Evolutionary conservation across 2,329 filamentous ascomycete species (phyloP).

Genomic region (Davidsoniella virescens): DNA sequence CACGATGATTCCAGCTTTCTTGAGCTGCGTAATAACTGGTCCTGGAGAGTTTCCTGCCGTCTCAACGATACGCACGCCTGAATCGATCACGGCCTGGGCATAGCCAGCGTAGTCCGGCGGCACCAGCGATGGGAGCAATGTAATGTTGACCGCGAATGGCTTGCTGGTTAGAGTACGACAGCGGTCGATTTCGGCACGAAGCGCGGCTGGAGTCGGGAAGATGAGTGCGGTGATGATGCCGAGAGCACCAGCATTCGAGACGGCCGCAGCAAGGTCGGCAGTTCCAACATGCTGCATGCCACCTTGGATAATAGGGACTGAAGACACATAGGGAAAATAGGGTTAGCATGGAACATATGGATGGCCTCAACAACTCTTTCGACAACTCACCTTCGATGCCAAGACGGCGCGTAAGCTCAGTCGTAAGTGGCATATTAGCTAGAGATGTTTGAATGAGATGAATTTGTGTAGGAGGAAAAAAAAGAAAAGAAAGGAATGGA

Average conservation of each 20-base stretch:
- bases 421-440: slow-evolving; percentile 37
- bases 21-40: slow-evolving; percentile 77
- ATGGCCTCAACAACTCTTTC: neutral
- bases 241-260: slow-evolving; percentile 67
- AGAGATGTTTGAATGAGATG: neutral
- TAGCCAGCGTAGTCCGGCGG: slow-evolving; percentile 88
- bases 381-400: slow-evolving; percentile 32
- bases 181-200: slow-evolving; percentile 82
- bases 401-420: slow-evolving; percentile 39
- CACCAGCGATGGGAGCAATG: slow-evolving; percentile 73
- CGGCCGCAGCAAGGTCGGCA: slow-evolving; percentile 59
- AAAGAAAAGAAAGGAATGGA: neutral
- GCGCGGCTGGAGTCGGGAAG: slow-evolving; percentile 77
- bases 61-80: slow-evolving; percentile 82
- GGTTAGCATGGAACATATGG: neutral
- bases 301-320: slow-evolving; percentile 69
- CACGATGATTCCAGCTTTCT: slow-evolving; percentile 60
- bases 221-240: slow-evolving; percentile 79
- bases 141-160: slow-evolving; percentile 90
- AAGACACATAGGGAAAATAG: neutral
- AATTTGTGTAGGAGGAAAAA: neutral
- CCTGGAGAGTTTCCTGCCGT: slow-evolving; percentile 80
- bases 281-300: slow-evolving; percentile 81
- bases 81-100: slow-evolving; percentile 82
- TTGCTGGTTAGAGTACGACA: slow-evolving; percentile 64